These are phyloP conservation scores for Scheffersomyces lignicola DNA, from an alignment of 1,139 yeast genomes.

Conservation along the genomic window DNA sequence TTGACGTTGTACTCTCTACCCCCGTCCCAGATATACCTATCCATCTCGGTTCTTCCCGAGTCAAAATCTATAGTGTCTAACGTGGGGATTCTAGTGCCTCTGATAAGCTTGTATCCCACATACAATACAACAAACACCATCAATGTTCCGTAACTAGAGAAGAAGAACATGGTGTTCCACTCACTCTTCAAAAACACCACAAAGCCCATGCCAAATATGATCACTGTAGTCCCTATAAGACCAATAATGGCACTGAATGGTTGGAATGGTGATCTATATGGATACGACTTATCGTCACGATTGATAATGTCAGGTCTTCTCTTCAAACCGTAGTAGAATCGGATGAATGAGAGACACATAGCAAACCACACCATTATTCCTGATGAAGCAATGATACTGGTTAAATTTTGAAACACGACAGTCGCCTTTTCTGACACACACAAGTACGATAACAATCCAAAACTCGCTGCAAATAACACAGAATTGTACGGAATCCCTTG, in stretches of 20 bases:
- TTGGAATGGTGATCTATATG: constrained; percentile 74
- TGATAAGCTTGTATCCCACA: constrained; percentile 52
- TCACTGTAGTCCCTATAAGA: constrained; percentile 50
- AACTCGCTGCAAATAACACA: constrained; percentile 59
- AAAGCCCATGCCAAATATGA: constrained; percentile 69
- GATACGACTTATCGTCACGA: constrained; percentile 67
- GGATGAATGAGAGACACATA: constrained; percentile 69
- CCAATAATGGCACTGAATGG: constrained; percentile 76
- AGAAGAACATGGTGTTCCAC: constrained; percentile 66
- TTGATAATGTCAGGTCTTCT: constrained; percentile 65
- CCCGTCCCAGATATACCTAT: constrained; percentile 69
- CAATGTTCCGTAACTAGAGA: constrained; percentile 68
- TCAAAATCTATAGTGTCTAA: constrained; percentile 73
- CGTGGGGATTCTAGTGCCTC: constrained; percentile 58
- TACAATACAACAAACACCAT: constrained; percentile 57
- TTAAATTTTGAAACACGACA: constrained; percentile 63
- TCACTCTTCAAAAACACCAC: constrained; percentile 59
- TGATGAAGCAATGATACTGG: constrained; percentile 65
- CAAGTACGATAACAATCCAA: constrained; percentile 62
- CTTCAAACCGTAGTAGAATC: constrained; percentile 70
- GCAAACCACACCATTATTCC: constrained; percentile 81
- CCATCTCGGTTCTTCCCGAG: constrained; percentile 76
- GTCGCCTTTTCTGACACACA: constrained; percentile 61
- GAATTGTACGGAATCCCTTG: constrained; percentile 75
- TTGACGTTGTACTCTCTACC: constrained; percentile 46